Percentiles rank a stretch among this genome's conserved stretches.
Evolutionary conservation across 2,329 filamentous ascomycete species (phyloP).

Genomic region (Microcyclosporella mali): DNA sequence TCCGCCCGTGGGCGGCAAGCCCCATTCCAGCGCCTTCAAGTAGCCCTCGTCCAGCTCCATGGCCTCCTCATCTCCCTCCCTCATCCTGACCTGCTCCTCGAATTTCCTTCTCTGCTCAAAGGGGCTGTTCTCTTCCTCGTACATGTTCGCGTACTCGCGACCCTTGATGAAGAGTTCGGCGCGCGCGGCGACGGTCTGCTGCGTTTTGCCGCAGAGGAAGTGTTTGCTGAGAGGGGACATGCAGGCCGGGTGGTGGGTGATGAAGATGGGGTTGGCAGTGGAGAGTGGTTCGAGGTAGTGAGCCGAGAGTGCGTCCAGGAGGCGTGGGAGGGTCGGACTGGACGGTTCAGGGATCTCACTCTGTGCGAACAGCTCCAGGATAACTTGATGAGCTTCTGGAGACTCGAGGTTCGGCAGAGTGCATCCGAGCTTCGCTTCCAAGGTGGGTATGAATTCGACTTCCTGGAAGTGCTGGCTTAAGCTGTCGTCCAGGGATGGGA

Average conservation of each 20-base stretch:
- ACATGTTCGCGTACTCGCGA: constrained; percentile 87
- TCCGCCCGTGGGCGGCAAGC: constrained; percentile 88
- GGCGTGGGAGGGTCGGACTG: constrained; percentile 55
- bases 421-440: constrained; percentile 62
- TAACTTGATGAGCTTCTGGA: constrained; percentile 50
- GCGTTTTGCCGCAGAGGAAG: constrained; percentile 59
- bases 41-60: constrained; percentile 70
- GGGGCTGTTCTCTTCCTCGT: constrained; percentile 96
- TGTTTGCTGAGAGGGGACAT: constrained; percentile 90
- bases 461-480: constrained; percentile 42
- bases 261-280: constrained; percentile 64
- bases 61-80: constrained; percentile 39
- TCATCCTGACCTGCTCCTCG: constrained; percentile 46
- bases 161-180: constrained; percentile 45
- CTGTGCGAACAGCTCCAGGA: constrained; percentile 51
- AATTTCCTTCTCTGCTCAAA: constrained; percentile 82
- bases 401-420: constrained; percentile 48
- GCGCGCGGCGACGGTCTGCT: constrained; percentile 47
- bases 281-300: constrained; percentile 74
- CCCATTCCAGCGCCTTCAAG: constrained; percentile 75
- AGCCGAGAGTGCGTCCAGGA: constrained; percentile 76
- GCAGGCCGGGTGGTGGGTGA: constrained; percentile 81
- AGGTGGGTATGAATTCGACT: constrained; percentile 73
- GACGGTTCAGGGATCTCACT: constrained; percentile 46
- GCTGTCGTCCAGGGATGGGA: background rate